Evolutionary conservation across 768 basidiomycete genomes (phyloP).

Genomic region (Lepiota subincarnata): DNA sequence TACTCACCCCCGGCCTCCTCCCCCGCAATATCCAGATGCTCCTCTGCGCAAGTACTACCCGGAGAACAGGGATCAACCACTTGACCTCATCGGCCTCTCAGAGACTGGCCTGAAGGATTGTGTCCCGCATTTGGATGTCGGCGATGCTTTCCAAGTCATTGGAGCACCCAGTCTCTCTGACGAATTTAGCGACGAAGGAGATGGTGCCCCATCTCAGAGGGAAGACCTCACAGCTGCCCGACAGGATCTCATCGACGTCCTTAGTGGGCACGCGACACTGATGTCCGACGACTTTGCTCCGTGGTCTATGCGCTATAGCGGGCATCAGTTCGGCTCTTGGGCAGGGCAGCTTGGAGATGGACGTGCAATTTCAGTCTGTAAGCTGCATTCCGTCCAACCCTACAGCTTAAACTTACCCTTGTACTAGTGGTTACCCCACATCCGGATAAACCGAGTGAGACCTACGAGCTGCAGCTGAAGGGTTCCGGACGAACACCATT

Average conservation of each 20-base stretch:
- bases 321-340: conserved; percentile 86
- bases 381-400: conserved; percentile 10
- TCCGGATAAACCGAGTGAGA: conserved; percentile 46
- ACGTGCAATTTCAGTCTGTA: conserved; percentile 81
- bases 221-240: conserved; percentile 43
- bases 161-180: conserved; percentile 54
- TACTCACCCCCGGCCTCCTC: conserved; percentile 24
- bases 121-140: conserved; percentile 81
- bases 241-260: conserved; percentile 73
- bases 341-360: conserved; percentile 97
- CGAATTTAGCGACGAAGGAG: conserved; percentile 32
- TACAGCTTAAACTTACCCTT: neutral
- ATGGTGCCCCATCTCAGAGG: conserved; percentile 24
- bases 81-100: conserved; percentile 70
- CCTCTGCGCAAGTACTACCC: conserved; percentile 47
- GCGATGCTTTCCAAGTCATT: conserved; percentile 70
- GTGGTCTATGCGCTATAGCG: conserved; percentile 89
- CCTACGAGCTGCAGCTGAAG: conserved; percentile 90
- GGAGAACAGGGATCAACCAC: conserved; percentile 45
- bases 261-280: conserved; percentile 73
- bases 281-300: conserved; percentile 63
- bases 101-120: conserved; percentile 67
- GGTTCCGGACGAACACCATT: conserved; percentile 94
- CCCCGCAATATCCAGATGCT: conserved; percentile 21
- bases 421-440: conserved; percentile 73